Conservation (phyloP, 148 eudicot species). For the Euryodendron excelsum region DNA sequence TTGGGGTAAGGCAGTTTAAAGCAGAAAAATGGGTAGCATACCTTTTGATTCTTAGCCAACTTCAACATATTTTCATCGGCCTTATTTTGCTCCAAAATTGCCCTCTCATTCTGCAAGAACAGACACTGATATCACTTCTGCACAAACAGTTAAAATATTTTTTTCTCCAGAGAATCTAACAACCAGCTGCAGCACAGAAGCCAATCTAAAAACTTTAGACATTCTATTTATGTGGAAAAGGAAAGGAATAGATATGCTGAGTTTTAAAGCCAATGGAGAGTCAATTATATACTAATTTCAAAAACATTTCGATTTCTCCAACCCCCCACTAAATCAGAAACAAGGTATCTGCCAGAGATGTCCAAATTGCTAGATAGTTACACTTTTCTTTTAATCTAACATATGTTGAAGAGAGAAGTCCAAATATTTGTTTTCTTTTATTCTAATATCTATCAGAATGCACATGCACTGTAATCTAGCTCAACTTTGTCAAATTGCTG, state of each 20-base stretch:
- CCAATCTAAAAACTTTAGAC: background rate
- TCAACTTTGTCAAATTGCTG: too few species aligned
- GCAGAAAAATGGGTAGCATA: background rate
- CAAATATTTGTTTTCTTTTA: background rate
- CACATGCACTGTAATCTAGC: background rate
- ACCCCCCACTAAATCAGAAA: background rate
- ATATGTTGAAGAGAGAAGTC: background rate
- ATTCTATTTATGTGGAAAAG: background rate
- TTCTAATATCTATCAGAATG: background rate
- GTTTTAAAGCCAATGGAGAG: background rate
- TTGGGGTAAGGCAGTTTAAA: too few species aligned
- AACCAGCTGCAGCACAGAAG: background rate
- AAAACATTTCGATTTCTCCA: background rate
- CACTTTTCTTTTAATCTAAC: background rate
- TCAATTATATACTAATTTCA: background rate
- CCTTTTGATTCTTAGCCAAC: constrained; percentile 42
- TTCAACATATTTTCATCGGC: constrained; percentile 30
- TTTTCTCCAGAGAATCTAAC: background rate
- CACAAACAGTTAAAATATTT: background rate
- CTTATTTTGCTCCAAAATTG: constrained; percentile 31
- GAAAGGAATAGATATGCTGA: background rate
- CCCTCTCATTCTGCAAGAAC: constrained; percentile 39
- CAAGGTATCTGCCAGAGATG: background rate
- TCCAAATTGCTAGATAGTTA: background rate
- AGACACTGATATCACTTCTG: background rate